Evolutionary conservation across 208 protist species (phyloP).

Genomic region (Hexamita inflata): DNA sequence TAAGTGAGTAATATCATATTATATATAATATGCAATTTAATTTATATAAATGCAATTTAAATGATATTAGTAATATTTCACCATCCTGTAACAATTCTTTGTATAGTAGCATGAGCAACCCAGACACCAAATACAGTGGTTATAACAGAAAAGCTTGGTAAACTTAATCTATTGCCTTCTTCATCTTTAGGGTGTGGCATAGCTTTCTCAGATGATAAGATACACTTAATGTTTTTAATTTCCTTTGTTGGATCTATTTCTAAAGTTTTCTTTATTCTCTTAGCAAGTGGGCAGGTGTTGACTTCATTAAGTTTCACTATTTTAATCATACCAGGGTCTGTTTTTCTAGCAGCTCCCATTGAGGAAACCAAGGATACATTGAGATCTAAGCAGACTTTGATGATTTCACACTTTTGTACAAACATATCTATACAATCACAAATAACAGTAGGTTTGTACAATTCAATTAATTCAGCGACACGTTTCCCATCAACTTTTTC

Average conservation of each 20-base stretch:
- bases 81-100: neutral
- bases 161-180: neutral
- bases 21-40: too few species aligned
- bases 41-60: too few species aligned
- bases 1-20: too few species aligned
- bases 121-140: conserved; percentile 17
- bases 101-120: conserved; percentile 10
- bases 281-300: neutral
- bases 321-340: neutral
- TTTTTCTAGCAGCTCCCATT: conserved; percentile 20
- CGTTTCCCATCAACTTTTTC: neutral
- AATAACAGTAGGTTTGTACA: neutral
- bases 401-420: conserved; percentile 8
- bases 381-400: neutral
- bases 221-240: too few species aligned
- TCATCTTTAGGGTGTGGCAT: conserved; percentile 8
- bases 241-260: neutral
- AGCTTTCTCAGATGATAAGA: neutral
- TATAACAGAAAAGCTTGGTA: conserved; percentile 1
- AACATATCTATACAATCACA: conserved; percentile 5
- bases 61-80: neutral
- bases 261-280: neutral
- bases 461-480: neutral
- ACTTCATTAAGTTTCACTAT: neutral
- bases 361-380: conserved; percentile 1